Percentiles rank a stretch among this genome's conserved stretches.
phyloP scores from a whole-genome alignment of 805 yeast species.

The Yamadazyma tumulicola region DNA sequence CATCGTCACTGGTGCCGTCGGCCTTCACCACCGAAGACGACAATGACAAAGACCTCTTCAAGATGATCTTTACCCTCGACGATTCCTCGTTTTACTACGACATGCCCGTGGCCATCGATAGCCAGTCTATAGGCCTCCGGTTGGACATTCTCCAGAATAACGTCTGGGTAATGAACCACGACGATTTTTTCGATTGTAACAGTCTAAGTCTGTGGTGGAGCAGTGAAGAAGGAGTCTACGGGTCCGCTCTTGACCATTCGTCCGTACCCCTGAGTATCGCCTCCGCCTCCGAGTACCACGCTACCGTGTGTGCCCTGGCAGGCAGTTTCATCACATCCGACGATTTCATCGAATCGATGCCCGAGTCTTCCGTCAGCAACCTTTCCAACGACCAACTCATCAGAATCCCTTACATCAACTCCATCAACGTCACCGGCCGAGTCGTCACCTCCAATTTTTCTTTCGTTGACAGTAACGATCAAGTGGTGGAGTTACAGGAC shows the following conservation, averaged over 20 bases:
- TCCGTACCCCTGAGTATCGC: constrained; percentile 15
- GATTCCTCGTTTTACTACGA: constrained; percentile 8
- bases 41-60: constrained; percentile 8
- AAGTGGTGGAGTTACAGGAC: constrained; percentile 13
- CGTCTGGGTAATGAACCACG: constrained; percentile 33
- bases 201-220: constrained; percentile 18
- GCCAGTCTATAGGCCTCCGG: constrained; percentile 17
- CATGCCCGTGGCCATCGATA: constrained; percentile 11
- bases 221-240: constrained; percentile 10
- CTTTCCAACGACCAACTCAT: constrained; percentile 5
- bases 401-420: constrained; percentile 27
- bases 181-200: constrained; percentile 22
- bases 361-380: constrained; percentile 13
- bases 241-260: constrained; percentile 3
- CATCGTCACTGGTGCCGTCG: constrained; percentile 1
- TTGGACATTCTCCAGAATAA: constrained; percentile 37
- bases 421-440: constrained; percentile 24
- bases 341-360: constrained; percentile 12
- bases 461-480: constrained; percentile 12
- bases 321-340: constrained; percentile 18
- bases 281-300: constrained; percentile 19
- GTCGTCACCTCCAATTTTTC: constrained; percentile 22
- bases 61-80: constrained; percentile 9
- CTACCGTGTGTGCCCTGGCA: constrained; percentile 24
- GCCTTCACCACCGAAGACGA: constrained; percentile 9